A percentile compares a stretch with the other conserved stretches of the same genome.
Evolutionary conservation across 2,329 filamentous ascomycete genomes (phyloP).

Genomic region (Aspergillus sp.): DNA sequence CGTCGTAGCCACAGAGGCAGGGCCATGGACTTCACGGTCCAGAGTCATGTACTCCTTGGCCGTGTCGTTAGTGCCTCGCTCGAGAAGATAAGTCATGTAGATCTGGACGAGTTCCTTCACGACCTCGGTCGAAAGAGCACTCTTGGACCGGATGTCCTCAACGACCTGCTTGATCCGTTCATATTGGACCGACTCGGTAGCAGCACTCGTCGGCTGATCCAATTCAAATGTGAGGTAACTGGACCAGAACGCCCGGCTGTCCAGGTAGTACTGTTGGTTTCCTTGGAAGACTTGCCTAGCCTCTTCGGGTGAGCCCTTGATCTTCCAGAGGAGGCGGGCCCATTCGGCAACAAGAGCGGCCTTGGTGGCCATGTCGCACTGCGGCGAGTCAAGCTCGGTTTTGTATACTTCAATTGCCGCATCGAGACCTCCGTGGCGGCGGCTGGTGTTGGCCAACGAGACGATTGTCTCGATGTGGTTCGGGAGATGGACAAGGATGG

Average conservation of each 20-base stretch:
- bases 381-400: slow-evolving; percentile 65
- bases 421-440: slow-evolving; percentile 75
- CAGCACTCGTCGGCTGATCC: slow-evolving; percentile 64
- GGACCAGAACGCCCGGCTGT: slow-evolving; percentile 83
- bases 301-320: slow-evolving; percentile 71
- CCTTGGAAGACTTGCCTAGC: slow-evolving; percentile 76
- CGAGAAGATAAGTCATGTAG: slow-evolving; percentile 79
- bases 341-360: slow-evolving; percentile 82
- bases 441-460: slow-evolving; percentile 78
- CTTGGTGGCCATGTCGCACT: slow-evolving; percentile 71
- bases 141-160: slow-evolving; percentile 66
- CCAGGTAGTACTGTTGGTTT: slow-evolving; percentile 75
- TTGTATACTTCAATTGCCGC: slow-evolving; percentile 80
- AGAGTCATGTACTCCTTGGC: slow-evolving; percentile 80
- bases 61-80: slow-evolving; percentile 71
- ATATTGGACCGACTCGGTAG: slow-evolving; percentile 59
- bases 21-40: slow-evolving; percentile 79
- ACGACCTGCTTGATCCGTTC: slow-evolving; percentile 75
- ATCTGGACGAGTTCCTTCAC: slow-evolving; percentile 69
- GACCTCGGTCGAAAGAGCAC: slow-evolving; percentile 57
- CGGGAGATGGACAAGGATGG: slow-evolving; percentile 68
- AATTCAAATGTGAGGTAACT: slow-evolving; percentile 86
- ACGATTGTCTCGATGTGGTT: slow-evolving; percentile 81
- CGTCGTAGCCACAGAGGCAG: slow-evolving; percentile 31
- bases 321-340: slow-evolving; percentile 80